phyloP scores from a whole-genome alignment of 345 rosid species.

The Boechera stricta region DNA sequence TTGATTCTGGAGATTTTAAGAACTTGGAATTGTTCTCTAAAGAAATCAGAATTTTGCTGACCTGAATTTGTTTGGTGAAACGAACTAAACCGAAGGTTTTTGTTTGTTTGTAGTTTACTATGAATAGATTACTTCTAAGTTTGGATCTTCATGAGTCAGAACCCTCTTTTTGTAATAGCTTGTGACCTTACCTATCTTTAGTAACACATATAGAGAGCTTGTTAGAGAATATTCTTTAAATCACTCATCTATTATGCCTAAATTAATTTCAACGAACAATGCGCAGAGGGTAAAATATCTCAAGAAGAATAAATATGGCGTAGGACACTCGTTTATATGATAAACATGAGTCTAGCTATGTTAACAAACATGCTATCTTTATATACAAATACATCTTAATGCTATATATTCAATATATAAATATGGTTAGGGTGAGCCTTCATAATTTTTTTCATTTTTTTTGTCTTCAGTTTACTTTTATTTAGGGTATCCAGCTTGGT shows the following conservation, averaged over 20 bases:
- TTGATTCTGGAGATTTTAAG: slow-evolving; percentile 26
- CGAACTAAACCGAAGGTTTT: slow-evolving; percentile 37
- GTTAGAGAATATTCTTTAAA: slow-evolving; percentile 15
- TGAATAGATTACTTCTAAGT: slow-evolving; percentile 39
- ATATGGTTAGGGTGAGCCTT: no score
- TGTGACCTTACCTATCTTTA: slow-evolving; percentile 39
- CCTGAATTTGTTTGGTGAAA: slow-evolving; percentile 38
- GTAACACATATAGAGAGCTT: slow-evolving; percentile 6
- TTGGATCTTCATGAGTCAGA: slow-evolving; percentile 29
- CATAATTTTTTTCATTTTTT: no score
- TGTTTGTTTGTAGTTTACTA: slow-evolving; percentile 31
- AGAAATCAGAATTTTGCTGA: not conserved
- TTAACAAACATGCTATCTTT: no score
- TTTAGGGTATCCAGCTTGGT: no score
- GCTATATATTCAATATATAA: no score
- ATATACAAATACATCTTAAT: no score
- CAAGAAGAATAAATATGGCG: not conserved
- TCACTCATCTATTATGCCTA: slow-evolving; percentile 5
- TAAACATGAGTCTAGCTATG: no score
- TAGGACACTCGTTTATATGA: no score
- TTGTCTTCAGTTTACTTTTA: not conserved
- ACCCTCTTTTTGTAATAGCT: not conserved
- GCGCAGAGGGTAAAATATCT: not conserved
- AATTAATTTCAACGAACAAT: not conserved
- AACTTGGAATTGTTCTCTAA: not conserved